Evolutionary conservation across 2,329 filamentous ascomycete species (phyloP), one percentile per base, ranked within the genome.

Genomic region (Colletotrichum brevisporum): DNA sequence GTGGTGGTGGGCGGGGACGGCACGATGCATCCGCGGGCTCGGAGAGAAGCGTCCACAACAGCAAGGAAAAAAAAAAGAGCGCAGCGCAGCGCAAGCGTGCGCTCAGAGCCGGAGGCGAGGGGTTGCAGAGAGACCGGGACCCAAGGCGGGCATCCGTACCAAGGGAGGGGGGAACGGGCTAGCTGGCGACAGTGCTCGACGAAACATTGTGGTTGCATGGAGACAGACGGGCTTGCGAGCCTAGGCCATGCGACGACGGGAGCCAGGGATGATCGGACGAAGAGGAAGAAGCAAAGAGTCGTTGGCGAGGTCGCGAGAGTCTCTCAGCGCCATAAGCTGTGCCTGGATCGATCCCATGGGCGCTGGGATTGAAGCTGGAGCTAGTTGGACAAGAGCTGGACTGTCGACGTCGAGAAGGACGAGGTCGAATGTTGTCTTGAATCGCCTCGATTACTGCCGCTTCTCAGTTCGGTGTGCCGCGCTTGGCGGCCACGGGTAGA

Each of bases 161-260:
- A 69, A 69, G 67, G 67, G 67, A 67, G 67, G 43, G 67, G 43
- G 62, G 53, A 41, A 43, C 52, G 58, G 45, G 26, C 63, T 62
- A 31, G 58, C 27, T 45, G 21, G 57, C 31, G 63, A 54, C 48
- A 27, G 58, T 45, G 54, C 62, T 66, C 31, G 43, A 54, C 36
- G 27, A 41, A 54, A 63, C 54, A 54, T 43, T 48, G 26, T 36
- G 31, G 31, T 36, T 41, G 31, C 58, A 52, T 52, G 36, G 48
- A 62, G 26, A 45, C 50, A 45, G 50, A 39, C 50, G 59, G 47
- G 21, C 12, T 5, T 5, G 47, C n/a, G 47, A 50, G n/a, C 12
- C 47, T 10, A 50, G 48, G 59, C 62, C 55, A 67, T 60, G 56
- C 39, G 50, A 47, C 8, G 43, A 36, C 31, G 31, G 31, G 31